Evolutionary conservation across 1,284 basidiomycete species (phyloP).

Genomic region (Boletus semigastroideus): DNA sequence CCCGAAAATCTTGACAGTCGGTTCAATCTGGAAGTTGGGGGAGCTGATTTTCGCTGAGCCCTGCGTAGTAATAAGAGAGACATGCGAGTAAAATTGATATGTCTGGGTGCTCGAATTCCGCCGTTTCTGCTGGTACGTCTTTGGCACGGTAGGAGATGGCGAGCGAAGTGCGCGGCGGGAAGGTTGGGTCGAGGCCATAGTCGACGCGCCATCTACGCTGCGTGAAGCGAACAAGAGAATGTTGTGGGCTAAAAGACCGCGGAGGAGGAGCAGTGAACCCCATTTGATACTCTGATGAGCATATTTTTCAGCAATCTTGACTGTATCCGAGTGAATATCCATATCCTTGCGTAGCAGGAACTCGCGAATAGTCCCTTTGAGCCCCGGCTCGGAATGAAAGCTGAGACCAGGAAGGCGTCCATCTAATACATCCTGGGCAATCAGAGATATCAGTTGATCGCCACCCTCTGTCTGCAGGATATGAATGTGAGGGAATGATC

Average conservation of each 20-base stretch:
- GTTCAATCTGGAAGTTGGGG: not conserved
- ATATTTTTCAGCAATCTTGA: not conserved
- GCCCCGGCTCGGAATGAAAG: not conserved
- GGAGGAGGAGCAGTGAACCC: not conserved
- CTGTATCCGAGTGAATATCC: not conserved
- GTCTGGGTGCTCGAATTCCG: not conserved
- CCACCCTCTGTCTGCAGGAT: not conserved
- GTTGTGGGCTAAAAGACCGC: not conserved
- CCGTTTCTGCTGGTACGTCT: not conserved
- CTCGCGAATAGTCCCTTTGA: not conserved
- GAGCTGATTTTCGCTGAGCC: not conserved
- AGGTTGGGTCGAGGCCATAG: not conserved
- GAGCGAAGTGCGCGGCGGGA: not conserved
- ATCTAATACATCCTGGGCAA: not conserved
- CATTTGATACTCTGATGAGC: not conserved
- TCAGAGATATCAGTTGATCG: not conserved
- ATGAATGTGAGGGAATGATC: not conserved
- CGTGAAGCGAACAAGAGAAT: not conserved
- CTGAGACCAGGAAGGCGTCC: not conserved
- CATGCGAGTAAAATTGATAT: not conserved
- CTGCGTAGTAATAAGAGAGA: constrained; percentile 3
- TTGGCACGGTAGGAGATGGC: not conserved
- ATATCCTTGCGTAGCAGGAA: not conserved
- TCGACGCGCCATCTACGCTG: not conserved
- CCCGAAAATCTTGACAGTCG: not conserved